Evolutionary conservation across 2,329 filamentous ascomycete genomes (phyloP).

Genomic region (Thielaviopsis punctulata): DNA sequence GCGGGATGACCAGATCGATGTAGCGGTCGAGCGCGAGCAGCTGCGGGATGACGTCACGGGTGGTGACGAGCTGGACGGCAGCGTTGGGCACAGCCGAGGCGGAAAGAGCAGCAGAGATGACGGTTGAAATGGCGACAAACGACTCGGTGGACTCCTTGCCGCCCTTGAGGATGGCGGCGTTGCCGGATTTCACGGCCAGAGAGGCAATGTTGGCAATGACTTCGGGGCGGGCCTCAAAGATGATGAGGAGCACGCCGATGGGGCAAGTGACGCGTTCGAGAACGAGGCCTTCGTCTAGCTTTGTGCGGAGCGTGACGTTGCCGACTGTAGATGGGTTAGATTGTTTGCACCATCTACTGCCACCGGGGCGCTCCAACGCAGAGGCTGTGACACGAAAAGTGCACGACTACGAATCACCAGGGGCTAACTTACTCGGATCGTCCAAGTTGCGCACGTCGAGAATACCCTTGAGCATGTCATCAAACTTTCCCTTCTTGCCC

Average conservation of each 20-base stretch:
- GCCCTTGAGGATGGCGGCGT: constrained; percentile 90
- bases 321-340: constrained; percentile 40
- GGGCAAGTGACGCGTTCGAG: constrained; percentile 83
- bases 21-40: constrained; percentile 72
- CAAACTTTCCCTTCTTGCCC: constrained; percentile 75
- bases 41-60: constrained; percentile 74
- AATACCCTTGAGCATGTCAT: constrained; percentile 94
- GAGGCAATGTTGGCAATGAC: constrained; percentile 97
- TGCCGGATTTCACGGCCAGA: constrained; percentile 90
- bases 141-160: constrained; percentile 91
- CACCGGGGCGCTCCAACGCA: too few relatives aligned
- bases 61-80: constrained; percentile 86
- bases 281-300: constrained; percentile 69
- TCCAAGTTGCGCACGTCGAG: constrained; percentile 68
- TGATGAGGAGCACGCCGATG: constrained; percentile 93
- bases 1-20: constrained; percentile 89
- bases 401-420: neutral
- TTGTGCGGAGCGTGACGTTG: constrained; percentile 64
- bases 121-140: constrained; percentile 77
- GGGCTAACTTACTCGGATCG: constrained; percentile 54
- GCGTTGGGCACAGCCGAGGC: constrained; percentile 61
- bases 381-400: neutral
- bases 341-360: too few relatives aligned
- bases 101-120: constrained; percentile 64
- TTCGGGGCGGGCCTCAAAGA: constrained; percentile 93